These are phyloP conservation scores for Calocera viscosa DNA, from an alignment of 768 basidiomycete species.

Conservation along the genomic window DNA sequence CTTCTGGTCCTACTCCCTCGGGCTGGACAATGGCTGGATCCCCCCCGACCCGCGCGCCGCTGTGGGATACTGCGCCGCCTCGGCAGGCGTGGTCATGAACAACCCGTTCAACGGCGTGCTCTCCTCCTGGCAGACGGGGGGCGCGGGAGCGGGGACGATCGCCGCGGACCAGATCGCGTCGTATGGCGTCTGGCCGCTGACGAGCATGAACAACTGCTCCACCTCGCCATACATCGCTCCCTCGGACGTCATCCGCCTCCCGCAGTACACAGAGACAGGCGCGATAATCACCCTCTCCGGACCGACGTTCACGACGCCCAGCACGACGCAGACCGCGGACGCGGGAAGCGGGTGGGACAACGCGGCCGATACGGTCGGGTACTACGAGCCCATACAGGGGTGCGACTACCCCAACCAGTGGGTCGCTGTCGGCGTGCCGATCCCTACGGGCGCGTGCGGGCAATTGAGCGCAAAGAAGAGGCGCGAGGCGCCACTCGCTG, in stretches of 20 bases:
- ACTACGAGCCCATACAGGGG: conserved; percentile 47
- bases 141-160: conserved; percentile 40
- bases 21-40: conserved; percentile 33
- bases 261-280: conserved; percentile 54
- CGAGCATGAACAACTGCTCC: conserved; percentile 27
- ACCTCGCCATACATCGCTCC: neutral
- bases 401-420: conserved; percentile 56
- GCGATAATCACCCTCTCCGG: conserved; percentile 44
- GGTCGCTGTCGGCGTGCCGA: conserved; percentile 33
- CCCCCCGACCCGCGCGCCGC: conserved; percentile 31
- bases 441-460: conserved; percentile 10
- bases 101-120: conserved; percentile 42
- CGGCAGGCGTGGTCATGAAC: conserved; percentile 33
- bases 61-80: conserved; percentile 26
- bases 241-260: conserved; percentile 26
- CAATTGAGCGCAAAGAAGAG: neutral
- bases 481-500: neutral
- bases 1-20: conserved; percentile 34
- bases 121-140: conserved; percentile 58
- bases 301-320: conserved; percentile 38
- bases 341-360: conserved; percentile 49
- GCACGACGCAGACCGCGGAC: conserved; percentile 30
- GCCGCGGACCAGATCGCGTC: conserved; percentile 31
- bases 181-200: conserved; percentile 44
- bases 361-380: conserved; percentile 37